Evolutionary conservation across 306 rosid genomes (phyloP), one percentile per base, ranked within the genome.

Genomic region (Rosa rugosa): DNA sequence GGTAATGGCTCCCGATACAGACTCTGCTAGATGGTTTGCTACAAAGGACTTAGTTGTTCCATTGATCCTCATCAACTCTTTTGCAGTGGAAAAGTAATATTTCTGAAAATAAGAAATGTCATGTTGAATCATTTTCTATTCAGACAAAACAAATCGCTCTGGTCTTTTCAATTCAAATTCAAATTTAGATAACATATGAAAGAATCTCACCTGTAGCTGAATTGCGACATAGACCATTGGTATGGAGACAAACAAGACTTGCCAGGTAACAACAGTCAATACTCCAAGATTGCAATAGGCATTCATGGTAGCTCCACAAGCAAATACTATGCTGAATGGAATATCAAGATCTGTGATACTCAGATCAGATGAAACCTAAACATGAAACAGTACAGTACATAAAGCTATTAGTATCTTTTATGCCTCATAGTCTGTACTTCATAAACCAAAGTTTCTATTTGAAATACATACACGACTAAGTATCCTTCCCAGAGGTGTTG

Each of bases 401-500:
- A 63, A 46, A 45, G 46, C 7, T 11, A 47, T 77, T 73, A 66
- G 50, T 66, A 71, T 27, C 75, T 71, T 44, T 34, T n/a, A 71
- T 62, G 64, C 20, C 54, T 63, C 67, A 47, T 69, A 31, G 44
- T 7, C 46, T 45, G 50, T 27, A 27, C 80, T 85, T 92, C 75
- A 27, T 46, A 78, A 82, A 80, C 17, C 41, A 22, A 17, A 51
- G 44, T n/a, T 70, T 71, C n/a, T 51, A 51, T 50, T 74, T 73
- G 56, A 67, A 62, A 80, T 79, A 73, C 82, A 80, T 86, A 94
- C 99, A 89, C 99, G 90, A 79, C 94, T 92, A 73, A 92, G 97
- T 76, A 94, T 92, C 87, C 97, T 80, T 81, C 99, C 99, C 64
- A 94, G 56, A 59, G 99, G 99, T 11, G 99, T 94, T 83, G 99